Conservation (phyloP, 805 yeast species). For the Lipomyces sp. region DNA sequence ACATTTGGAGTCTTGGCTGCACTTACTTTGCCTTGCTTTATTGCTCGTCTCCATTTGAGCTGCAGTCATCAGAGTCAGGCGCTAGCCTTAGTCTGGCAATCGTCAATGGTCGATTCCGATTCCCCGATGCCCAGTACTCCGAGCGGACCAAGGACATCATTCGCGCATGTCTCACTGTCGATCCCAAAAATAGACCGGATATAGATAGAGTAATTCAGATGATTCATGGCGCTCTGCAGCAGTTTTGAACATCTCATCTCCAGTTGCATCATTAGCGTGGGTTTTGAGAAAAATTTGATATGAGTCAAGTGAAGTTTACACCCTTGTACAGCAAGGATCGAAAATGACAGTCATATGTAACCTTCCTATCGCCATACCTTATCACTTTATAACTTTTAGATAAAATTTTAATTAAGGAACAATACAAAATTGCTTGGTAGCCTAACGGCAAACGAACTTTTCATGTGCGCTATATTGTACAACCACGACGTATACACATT, state of each 20-base stretch:
- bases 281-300: background rate
- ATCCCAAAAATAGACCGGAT: conserved; percentile 65
- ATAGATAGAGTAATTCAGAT: conserved; percentile 61
- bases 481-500: background rate
- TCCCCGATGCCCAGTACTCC: conserved; percentile 62
- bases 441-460: background rate
- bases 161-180: conserved; percentile 62
- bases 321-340: no score
- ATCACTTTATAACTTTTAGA: background rate
- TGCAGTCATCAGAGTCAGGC: conserved; percentile 78
- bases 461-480: background rate
- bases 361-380: background rate
- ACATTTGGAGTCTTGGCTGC: conserved; percentile 93
- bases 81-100: conserved; percentile 82
- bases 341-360: background rate
- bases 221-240: conserved; percentile 48
- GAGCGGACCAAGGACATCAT: conserved; percentile 62
- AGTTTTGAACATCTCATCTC: background rate
- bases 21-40: conserved; percentile 76
- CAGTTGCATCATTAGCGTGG: background rate
- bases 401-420: background rate
- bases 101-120: conserved; percentile 62
- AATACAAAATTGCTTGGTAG: background rate
- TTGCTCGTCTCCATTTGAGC: conserved; percentile 84
- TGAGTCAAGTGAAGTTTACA: background rate